A percentile compares a stretch with the other conserved stretches of the same genome.
phyloP scores from a whole-genome alignment of 1,139 yeast genomes.

The Yamadazyma buinensis region DNA sequence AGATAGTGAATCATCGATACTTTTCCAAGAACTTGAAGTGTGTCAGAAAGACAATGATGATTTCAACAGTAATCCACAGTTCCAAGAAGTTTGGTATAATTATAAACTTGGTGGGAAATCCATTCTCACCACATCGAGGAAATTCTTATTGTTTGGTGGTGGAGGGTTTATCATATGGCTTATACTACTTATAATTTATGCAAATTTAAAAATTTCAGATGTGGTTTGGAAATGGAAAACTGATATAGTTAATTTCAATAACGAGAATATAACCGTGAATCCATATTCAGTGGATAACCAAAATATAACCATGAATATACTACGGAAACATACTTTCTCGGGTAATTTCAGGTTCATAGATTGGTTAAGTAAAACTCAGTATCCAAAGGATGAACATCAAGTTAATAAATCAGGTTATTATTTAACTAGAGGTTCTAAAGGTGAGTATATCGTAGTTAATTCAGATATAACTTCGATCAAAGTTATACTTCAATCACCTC shows the following conservation, averaged over 20 bases:
- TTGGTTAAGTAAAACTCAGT: constrained; percentile 33
- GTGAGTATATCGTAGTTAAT: constrained; percentile 19
- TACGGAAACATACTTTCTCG: constrained; percentile 22
- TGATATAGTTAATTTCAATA: constrained; percentile 20
- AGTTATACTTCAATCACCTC: constrained; percentile 19
- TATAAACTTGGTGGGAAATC: constrained; percentile 15
- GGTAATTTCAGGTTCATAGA: constrained; percentile 17
- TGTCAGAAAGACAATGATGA: constrained; percentile 14
- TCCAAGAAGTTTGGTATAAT: constrained; percentile 21
- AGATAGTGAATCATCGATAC: constrained; percentile 21
- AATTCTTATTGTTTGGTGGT: constrained; percentile 8
- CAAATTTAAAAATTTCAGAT: constrained; percentile 22
- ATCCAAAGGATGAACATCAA: constrained; percentile 16
- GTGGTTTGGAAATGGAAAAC: constrained; percentile 27
- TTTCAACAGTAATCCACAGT: constrained; percentile 23
- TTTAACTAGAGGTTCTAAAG: constrained; percentile 18
- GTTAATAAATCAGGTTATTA: constrained; percentile 27
- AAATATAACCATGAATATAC: constrained; percentile 29
- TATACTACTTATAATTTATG: constrained; percentile 25
- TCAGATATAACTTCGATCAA: constrained; percentile 17
- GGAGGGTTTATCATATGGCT: constrained; percentile 22
- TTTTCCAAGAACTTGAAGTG: constrained; percentile 23
- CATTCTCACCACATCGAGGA: background rate
- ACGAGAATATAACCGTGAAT: constrained; percentile 31
- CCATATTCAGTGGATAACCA: constrained; percentile 22